Conservation (phyloP, 2,329 filamentous ascomycete species). For the Penicillium sp. region DNA sequence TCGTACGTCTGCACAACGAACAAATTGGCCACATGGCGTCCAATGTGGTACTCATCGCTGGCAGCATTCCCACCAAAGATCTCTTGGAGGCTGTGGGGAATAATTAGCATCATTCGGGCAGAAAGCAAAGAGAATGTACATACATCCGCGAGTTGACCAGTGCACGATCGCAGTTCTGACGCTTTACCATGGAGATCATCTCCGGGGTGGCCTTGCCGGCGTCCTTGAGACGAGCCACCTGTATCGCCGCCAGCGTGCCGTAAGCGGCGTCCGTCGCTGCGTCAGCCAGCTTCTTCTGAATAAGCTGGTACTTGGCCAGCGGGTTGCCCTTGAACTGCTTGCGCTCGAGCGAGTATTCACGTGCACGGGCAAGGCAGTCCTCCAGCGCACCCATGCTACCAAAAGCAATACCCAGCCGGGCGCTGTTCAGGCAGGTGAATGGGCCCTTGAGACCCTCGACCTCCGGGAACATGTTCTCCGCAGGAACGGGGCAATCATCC, state of each 20-base stretch:
- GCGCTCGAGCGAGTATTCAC: slow-evolving; percentile 84
- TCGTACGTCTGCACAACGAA: slow-evolving; percentile 98
- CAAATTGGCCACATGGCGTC: slow-evolving; percentile 88
- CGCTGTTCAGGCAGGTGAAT: slow-evolving; percentile 91
- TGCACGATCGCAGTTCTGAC: slow-evolving; percentile 93
- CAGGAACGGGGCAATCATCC: slow-evolving; percentile 81
- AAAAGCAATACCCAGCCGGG: slow-evolving; percentile 87
- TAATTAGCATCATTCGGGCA: slow-evolving; percentile 11
- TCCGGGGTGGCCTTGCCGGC: slow-evolving; percentile 81
- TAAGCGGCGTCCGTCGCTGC: slow-evolving; percentile 86
- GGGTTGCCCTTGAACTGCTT: slow-evolving; percentile 97
- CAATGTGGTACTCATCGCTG: slow-evolving; percentile 94
- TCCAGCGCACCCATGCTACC: slow-evolving; percentile 92
- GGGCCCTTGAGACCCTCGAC: slow-evolving; percentile 83
- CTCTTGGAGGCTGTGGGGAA: slow-evolving; percentile 66
- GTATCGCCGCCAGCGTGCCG: slow-evolving; percentile 81
- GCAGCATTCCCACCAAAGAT: slow-evolving; percentile 98
- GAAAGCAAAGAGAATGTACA: slow-evolving; percentile 25
- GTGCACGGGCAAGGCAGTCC: slow-evolving; percentile 75
- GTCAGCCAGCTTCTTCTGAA: slow-evolving; percentile 97
- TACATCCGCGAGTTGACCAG: slow-evolving; percentile 68
- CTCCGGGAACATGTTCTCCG: slow-evolving; percentile 88
- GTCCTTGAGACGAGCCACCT: slow-evolving; percentile 91
- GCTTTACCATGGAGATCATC: slow-evolving; percentile 96
- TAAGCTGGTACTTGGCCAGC: slow-evolving; percentile 88